Conservation (phyloP, 352 stramenopile genomes). For the Achlya hypogyna region DNA sequence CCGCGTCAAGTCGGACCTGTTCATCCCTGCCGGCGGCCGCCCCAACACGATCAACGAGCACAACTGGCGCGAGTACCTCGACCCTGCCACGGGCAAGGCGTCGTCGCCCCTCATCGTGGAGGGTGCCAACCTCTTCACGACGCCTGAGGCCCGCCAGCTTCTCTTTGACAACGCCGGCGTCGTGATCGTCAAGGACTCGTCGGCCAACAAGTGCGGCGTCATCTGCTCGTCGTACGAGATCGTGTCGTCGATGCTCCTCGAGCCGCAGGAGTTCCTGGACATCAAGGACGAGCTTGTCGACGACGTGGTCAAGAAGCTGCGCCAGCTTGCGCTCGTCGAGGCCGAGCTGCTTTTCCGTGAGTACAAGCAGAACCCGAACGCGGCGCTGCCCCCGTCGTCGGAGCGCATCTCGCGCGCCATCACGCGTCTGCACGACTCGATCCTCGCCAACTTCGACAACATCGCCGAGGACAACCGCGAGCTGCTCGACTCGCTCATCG, state of each 20-base stretch:
- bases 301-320: slow-evolving; percentile 93
- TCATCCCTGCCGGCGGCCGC: slow-evolving; percentile 93
- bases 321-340: slow-evolving; percentile 88
- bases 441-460: slow-evolving; percentile 88
- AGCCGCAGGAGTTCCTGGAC: slow-evolving; percentile 93
- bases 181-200: slow-evolving; percentile 22
- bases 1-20: slow-evolving; percentile 91
- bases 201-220: slow-evolving; percentile 84
- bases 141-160: slow-evolving; percentile 80
- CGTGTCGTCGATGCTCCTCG: slow-evolving; percentile 91
- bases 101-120: slow-evolving; percentile 95
- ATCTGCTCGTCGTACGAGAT: slow-evolving; percentile 83
- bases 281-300: slow-evolving; percentile 91
- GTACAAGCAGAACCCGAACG: slow-evolving; percentile 85
- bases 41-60: slow-evolving; percentile 93
- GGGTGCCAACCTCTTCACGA: slow-evolving; percentile 97
- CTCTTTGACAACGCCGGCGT: slow-evolving; percentile 38
- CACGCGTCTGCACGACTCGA: slow-evolving; percentile 92
- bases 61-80: slow-evolving; percentile 91
- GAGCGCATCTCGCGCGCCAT: slow-evolving; percentile 94
- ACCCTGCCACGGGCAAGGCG: slow-evolving; percentile 50
- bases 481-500: slow-evolving; percentile 75
- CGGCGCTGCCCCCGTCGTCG: slow-evolving; percentile 84
- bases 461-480: slow-evolving; percentile 76
- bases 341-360: slow-evolving; percentile 97